Base-by-base conservation (phyloP, 1,284 basidiomycete genomes). In the Malassezia japonica region DNA sequence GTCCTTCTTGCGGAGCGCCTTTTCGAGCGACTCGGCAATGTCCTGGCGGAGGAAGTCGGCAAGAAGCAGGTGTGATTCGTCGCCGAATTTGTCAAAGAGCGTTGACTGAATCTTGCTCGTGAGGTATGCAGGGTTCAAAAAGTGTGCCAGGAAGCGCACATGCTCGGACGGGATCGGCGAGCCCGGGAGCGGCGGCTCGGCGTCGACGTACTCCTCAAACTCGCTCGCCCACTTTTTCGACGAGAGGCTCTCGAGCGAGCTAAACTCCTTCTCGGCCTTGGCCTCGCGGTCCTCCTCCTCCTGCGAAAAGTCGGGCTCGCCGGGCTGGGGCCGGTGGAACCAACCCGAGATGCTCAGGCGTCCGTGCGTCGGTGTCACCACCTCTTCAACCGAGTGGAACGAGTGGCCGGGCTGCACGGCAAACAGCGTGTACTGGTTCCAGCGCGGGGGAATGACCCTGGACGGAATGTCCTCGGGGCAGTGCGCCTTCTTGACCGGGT, bases 361-460 rank as follows among this genome's bases (percentile, higher is more conserved):
- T 15, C 52, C 56, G 40, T 61, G 56, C 4, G 61, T 50, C 2
- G 68, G 68, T 35, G 65, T 59, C 20, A 65, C 64, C 20, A 96
- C 92, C 74, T 98, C 92, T 70, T 96, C 87, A 6, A 98, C 92
- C 1, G 89, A 87, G 75, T 98, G 92, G 77, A 96, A 96, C 66
- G 89, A 95, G 72, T 81, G 79, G 0, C 92, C 87, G 0, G 80
- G 80, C 61, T 80, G 78, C 77, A 89, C 76, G 84, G 85, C 85
- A 74, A 98, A 98, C 75, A 96, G 89, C 34, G 94, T 82, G 67
- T 95, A 91, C 63, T 96, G 91, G 67, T 95, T 94, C 89, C 91
- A 96, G 61, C 83, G 63, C 15, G 67, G 67, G 8, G 70, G 68
- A 35, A 71, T 65, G 43, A 60, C 48, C 47, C 61, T 64, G 37